Conservation (phyloP, 2,329 filamentous ascomycete genomes). For the Apiospora saccharicola region DNA sequence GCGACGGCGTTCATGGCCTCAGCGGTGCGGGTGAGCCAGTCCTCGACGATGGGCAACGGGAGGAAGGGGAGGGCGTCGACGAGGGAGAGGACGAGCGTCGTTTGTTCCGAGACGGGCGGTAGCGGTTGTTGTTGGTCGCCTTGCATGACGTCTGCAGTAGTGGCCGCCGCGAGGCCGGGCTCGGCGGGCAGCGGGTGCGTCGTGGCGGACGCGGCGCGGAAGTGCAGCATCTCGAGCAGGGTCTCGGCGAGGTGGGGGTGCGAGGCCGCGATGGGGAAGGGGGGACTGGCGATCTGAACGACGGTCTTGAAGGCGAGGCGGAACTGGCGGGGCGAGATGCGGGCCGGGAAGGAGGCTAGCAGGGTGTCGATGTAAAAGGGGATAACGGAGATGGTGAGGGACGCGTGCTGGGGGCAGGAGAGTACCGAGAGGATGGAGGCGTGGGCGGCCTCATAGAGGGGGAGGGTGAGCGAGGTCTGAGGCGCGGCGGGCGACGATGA, state of each 20-base stretch:
- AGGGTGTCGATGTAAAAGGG: constrained; percentile 86
- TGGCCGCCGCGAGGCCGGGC: constrained; percentile 27
- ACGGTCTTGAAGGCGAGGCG: constrained; percentile 87
- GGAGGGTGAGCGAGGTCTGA: constrained; percentile 55
- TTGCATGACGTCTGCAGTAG: neutral
- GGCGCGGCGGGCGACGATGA: constrained; percentile 39
- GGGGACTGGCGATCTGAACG: constrained; percentile 81
- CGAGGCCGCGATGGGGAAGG: constrained; percentile 74
- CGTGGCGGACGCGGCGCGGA: constrained; percentile 63
- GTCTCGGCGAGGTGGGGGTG: constrained; percentile 83
- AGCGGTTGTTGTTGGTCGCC: constrained; percentile 39
- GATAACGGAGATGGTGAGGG: constrained; percentile 73
- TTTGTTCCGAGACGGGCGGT: constrained; percentile 74
- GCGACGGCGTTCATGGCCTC: constrained; percentile 70
- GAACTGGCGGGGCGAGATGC: constrained; percentile 85
- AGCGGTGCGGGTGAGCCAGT: constrained; percentile 80
- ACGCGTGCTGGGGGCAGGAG: constrained; percentile 78
- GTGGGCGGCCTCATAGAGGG: constrained; percentile 88
- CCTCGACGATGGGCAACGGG: constrained; percentile 72
- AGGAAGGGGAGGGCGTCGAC: constrained; percentile 82
- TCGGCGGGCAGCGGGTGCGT: constrained; percentile 51
- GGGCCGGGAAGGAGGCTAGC: constrained; percentile 79
- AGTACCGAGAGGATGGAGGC: constrained; percentile 82
- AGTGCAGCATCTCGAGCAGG: constrained; percentile 78
- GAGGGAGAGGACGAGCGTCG: constrained; percentile 77